Conservation (phyloP, 2,329 filamentous ascomycete genomes). For the Fusarium sp. region DNA sequence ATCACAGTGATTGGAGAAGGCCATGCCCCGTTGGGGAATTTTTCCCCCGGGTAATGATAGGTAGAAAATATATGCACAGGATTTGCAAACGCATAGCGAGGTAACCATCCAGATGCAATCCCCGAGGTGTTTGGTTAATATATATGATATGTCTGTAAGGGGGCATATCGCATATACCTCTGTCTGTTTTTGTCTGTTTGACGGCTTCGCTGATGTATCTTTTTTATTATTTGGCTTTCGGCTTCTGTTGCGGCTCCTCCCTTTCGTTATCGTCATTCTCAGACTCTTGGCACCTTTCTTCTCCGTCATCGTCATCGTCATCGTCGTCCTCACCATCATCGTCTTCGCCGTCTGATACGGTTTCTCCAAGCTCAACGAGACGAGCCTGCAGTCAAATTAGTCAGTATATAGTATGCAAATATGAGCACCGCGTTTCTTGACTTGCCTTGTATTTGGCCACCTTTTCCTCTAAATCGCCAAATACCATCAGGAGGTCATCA, state of each 20-base stretch:
- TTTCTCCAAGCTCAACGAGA: conserved; percentile 72
- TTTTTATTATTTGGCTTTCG: not conserved
- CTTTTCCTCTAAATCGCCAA: conserved; percentile 83
- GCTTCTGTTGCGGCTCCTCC: not conserved
- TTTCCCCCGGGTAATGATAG: conserved; percentile 35
- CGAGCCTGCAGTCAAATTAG: conserved; percentile 56
- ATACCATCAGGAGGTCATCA: conserved; percentile 83
- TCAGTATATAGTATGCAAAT: conserved; percentile 7
- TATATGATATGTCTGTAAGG: conserved; percentile 46
- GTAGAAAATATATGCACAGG: not conserved
- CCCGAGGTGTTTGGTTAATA: conserved; percentile 41
- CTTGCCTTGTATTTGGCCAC: conserved; percentile 77
- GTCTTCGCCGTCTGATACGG: conserved; percentile 80
- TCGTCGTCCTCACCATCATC: conserved; percentile 67
- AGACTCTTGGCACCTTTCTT: conserved; percentile 27
- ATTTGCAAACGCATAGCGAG: not conserved
- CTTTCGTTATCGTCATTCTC: conserved; percentile 16
- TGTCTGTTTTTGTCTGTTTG: not conserved
- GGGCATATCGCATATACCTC: conserved; percentile 36
- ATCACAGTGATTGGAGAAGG: conserved; percentile 50
- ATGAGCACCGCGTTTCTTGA: not conserved
- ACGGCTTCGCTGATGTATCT: not conserved
- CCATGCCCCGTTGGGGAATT: conserved; percentile 42
- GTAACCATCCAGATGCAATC: conserved; percentile 40
- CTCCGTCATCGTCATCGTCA: conserved; percentile 42